Conservation (phyloP, 352 stramenopile genomes). For the Globisporangium orthogonon region DNA sequence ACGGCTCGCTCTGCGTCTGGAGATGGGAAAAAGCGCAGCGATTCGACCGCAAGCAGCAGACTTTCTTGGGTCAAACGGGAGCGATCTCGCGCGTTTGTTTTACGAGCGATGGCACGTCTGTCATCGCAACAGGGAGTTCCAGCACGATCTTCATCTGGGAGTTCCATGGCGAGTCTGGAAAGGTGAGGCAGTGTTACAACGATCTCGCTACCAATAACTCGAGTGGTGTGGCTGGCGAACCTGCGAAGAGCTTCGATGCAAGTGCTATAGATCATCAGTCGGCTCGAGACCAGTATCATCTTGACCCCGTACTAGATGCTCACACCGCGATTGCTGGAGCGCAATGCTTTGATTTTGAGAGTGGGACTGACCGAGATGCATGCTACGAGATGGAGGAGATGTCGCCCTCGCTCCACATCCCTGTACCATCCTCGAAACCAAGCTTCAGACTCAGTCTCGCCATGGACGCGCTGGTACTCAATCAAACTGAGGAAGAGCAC, state of each 20-base stretch:
- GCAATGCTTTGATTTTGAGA: not conserved
- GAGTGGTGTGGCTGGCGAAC: conserved; percentile 9
- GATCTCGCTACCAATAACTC: not conserved
- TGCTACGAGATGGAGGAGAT: conserved; percentile 9
- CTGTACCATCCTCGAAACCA: conserved; percentile 20
- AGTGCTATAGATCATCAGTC: not conserved
- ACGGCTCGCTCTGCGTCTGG: conserved; percentile 62
- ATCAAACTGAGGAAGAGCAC: not conserved
- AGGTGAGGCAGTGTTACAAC: not conserved
- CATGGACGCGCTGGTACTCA: conserved; percentile 25
- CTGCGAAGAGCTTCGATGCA: not conserved
- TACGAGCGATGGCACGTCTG: conserved; percentile 24
- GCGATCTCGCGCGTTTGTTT: conserved; percentile 34
- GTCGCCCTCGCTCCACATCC: conserved; percentile 12
- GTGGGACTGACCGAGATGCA: not conserved
- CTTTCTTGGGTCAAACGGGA: conserved; percentile 37
- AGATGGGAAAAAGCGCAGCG: conserved; percentile 43
- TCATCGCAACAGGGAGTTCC: conserved; percentile 37
- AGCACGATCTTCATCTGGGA: conserved; percentile 54
- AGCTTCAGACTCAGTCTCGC: conserved; percentile 29
- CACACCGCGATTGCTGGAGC: not conserved
- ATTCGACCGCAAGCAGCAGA: conserved; percentile 50
- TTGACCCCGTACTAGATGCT: not conserved
- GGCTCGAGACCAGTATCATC: not conserved
- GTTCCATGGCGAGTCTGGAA: conserved; percentile 31